Base-by-base conservation (phyloP, 768 basidiomycete genomes). In the Macrolepiota dolichaula region DNA sequence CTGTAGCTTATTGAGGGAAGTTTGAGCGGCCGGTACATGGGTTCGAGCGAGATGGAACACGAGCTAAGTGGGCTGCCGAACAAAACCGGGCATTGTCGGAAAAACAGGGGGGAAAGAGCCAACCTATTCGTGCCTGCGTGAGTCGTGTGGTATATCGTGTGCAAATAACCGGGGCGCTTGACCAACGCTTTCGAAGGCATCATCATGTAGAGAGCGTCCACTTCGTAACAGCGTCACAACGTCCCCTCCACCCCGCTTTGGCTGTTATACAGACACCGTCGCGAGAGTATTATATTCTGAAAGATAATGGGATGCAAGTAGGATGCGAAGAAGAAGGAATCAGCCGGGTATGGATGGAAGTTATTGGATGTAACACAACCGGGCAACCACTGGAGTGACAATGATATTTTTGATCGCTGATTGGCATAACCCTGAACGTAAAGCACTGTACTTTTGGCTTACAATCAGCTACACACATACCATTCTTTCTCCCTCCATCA, bases 191-290 rank as follows among this genome's bases (percentile, higher is more conserved):
- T 44, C 37, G 13, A 42, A 92, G 90, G 38, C 87, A 89, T 58
- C 89, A 92, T 69, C 84, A 88, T 66, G 78, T 92, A 15, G 91
- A 93, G 69, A 89, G 89, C 67, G 72, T 91, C 3, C 88, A 92
- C 70, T 85, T 92, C 65, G 77, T 77, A 3, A 74, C 81, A 0
- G 56, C 76, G 0, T 66, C 72, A 7, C 75, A 79, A 9, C 65
- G 66, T 19, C 68, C 74, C 2, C 72, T 93, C 17, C 90, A 92
- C 66, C 70, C 73, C 1, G 87, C 87, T 1, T 66, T 92, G 4
- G 91, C 91, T 0, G 75, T 82, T 17, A 81, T 92, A 9, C 91
- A 90, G 69, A 92, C 91, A 0, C 85, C 84, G 1, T 76, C 73
- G 36, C 72, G 91, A 61, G 87, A 86, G 68, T 89, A 91, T 67